Evolutionary conservation across 768 basidiomycete genomes (phyloP), one percentile per base, ranked within the genome.

Genomic region (Psilocybe sp.): DNA sequence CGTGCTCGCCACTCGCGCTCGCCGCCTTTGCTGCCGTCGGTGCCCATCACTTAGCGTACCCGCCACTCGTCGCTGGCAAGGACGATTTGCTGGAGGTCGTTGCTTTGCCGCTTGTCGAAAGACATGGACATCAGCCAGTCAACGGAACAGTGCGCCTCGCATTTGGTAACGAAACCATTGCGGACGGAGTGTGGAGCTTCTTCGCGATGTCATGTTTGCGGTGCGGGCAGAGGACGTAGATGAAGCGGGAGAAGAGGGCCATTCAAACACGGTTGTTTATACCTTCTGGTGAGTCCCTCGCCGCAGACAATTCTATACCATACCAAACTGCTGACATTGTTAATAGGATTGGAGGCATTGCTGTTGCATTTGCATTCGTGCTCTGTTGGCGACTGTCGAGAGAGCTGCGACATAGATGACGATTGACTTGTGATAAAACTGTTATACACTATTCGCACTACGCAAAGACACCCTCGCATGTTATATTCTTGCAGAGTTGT

Each of bases 211-310:
- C 15, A 19, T 28, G 4, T 40, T 49, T 31, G 20, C 49, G 12
- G 44, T 19, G 18, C 53, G 53, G 18, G 47, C 44, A 15, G 58
- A 60, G 16, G 45, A 33, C 19, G 8, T 23, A 23, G 47, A 14
- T 2, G 34, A 38, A n/a, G 61, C 61, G 36, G 69, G 62, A 15
- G 51, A 50, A 23, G 60, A 58, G 2, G 53, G 60, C 15, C 56
- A 65, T 18, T 78, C 84, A 1, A 84, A 86, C 64, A 84, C 89
- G n/a, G 81, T 92, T 4, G 89, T 83, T 9, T 79, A 91, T 58
- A 80, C 92, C 31, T 91, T 93, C 63, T 72, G 85, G 90, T 89
- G 55, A 61, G 84, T 69, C 2, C n/a, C 44, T 38, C 40, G 36
- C 20, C 33, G 35, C 31, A 28, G 4, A 28, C 23, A 28, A 28